Evolutionary conservation across 345 rosid genomes (phyloP), one percentile per base, ranked within the genome.

Genomic region (Euclidium syriacum): DNA sequence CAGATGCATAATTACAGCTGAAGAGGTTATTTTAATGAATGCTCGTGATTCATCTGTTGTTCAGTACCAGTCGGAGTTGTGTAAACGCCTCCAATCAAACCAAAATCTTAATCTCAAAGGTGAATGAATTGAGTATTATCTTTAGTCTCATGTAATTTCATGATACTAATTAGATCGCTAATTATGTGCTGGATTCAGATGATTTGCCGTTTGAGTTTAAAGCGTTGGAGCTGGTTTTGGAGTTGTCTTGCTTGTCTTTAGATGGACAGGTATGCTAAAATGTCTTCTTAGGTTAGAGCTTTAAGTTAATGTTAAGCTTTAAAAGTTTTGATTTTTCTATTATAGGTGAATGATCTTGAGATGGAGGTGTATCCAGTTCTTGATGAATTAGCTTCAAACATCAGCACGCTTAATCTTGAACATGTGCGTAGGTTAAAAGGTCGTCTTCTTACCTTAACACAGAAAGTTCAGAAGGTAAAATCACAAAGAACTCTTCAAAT

Each of bases 161-260:
- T 38, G 58, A 29, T 47, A 39, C 7, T 0, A 18, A 24, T 22
- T 58, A 47, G 48, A 16, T 54, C 72, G 64, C 78, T 79, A 9
- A 68, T 19, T 68, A 59, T 29, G 43, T 77, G 62, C 67, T 49
- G 52, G 35, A 15, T 78, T 60, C 87, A 94, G 99, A 94, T 81
- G 96, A 94, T 80, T 78, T 94, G 61, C 99, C 97, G 17, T 94
- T 94, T 75, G 97, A 94, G 54, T 89, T 94, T 70, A 85, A 80
- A 75, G 95, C 99, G 20, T 77, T 94, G 70, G 99, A 94, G 74
- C 60, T 94, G 77, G 96, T 96, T 67, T 78, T 94, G 83, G 99
- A 94, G 46, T 34, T 89, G 48, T 81, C 95, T 52, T 94, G 97
- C 85, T 77, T 75, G 78, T 83, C 92, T 58, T 84, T 94, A 75